Conservation (phyloP, 2,329 filamentous ascomycete genomes). For the Aureobasidium pullulans region DNA sequence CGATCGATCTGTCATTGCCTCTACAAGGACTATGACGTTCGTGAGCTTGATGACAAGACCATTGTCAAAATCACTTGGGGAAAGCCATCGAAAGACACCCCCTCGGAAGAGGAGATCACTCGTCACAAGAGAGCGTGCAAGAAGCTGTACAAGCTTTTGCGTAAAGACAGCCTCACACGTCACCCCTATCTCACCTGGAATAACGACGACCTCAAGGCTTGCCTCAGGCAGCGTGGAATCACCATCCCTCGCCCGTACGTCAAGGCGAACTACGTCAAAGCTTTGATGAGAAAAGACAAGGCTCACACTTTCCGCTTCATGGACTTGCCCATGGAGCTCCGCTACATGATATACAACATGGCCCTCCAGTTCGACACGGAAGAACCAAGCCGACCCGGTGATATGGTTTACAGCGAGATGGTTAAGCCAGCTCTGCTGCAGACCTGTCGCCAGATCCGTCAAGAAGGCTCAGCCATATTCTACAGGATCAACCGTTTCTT, state of each 20-base stretch:
- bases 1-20: not conserved
- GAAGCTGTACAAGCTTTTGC: too few species aligned
- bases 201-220: not conserved
- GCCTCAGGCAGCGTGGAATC: not conserved
- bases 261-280: not conserved
- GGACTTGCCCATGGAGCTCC: not conserved
- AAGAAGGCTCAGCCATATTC: not conserved
- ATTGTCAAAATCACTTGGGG: too few species aligned
- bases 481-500: not conserved
- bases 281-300: not conserved
- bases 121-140: too few species aligned
- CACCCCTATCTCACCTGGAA: not conserved
- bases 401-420: too few species aligned
- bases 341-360: not conserved
- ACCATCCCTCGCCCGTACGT: not conserved
- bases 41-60: not conserved
- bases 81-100: too few species aligned
- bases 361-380: not conserved
- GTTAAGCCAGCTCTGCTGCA: not conserved
- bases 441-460: not conserved
- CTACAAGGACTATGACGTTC: not conserved
- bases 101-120: too few species aligned
- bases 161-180: too few species aligned
- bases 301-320: not conserved
- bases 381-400: too few species aligned